Evolutionary conservation across 1,284 basidiomycete genomes (phyloP).

Genomic region (Malassezia restricta): DNA sequence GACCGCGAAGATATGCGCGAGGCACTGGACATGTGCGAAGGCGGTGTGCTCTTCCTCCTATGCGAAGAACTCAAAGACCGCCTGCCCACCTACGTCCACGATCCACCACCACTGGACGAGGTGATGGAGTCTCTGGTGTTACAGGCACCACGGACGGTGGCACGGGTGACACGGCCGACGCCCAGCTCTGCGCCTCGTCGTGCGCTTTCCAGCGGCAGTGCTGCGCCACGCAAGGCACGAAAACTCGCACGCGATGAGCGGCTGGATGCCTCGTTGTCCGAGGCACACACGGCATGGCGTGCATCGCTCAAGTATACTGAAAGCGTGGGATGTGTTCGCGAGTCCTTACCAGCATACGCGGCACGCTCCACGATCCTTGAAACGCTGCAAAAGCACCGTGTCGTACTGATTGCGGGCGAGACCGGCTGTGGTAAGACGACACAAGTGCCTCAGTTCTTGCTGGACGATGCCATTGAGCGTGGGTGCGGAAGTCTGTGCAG

Average conservation of each 20-base stretch:
- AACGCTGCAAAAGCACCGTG: constrained; percentile 19
- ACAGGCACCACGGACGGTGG: constrained; percentile 16
- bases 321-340: constrained; percentile 56
- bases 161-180: constrained; percentile 4
- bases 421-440: constrained; percentile 75
- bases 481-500: constrained; percentile 59
- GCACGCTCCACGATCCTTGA: constrained; percentile 60
- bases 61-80: constrained; percentile 59
- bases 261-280: constrained; percentile 56
- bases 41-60: constrained; percentile 62
- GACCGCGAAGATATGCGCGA: constrained; percentile 50
- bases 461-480: constrained; percentile 60
- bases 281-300: constrained; percentile 58
- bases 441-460: constrained; percentile 67
- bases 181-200: background rate
- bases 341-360: constrained; percentile 59
- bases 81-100: constrained; percentile 29
- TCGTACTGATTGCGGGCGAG: constrained; percentile 28
- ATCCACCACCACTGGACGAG: constrained; percentile 39
- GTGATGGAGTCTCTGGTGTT: constrained; percentile 35
- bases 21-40: constrained; percentile 57
- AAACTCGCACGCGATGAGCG: constrained; percentile 46
- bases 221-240: background rate
- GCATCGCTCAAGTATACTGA: constrained; percentile 59
- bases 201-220: background rate